Evolutionary conservation across 495 filamentous ascomycete genomes (phyloP).

Genomic region (Opeltia flavorubescens): DNA sequence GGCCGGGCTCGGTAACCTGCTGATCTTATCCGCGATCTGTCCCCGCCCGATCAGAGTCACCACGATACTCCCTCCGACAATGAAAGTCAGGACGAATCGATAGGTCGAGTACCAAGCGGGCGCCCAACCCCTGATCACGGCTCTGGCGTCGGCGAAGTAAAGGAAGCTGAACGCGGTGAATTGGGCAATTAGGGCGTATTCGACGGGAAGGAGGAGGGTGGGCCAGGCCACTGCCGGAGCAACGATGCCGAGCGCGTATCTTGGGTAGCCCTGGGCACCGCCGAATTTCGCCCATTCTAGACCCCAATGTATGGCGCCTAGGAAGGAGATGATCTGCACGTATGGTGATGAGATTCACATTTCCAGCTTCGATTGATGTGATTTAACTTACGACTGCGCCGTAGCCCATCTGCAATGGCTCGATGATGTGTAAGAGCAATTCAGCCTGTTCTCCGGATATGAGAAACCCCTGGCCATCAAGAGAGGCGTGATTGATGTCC

Average conservation of each 20-base stretch:
- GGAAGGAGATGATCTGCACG: constrained; percentile 74
- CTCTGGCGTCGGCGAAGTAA: constrained; percentile 76
- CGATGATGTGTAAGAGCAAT: constrained; percentile 60
- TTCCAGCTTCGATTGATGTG: neutral
- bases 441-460: constrained; percentile 59
- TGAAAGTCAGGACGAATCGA: constrained; percentile 87
- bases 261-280: constrained; percentile 54
- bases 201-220: constrained; percentile 69
- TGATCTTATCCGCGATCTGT: constrained; percentile 53
- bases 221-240: constrained; percentile 87
- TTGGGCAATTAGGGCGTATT: constrained; percentile 81
- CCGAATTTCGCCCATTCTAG: constrained; percentile 66
- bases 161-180: constrained; percentile 80
- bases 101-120: constrained; percentile 87
- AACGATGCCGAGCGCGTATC: constrained; percentile 72
- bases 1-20: constrained; percentile 29
- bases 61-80: constrained; percentile 82
- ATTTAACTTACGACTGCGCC: constrained; percentile 65
- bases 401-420: constrained; percentile 86
- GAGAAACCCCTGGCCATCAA: constrained; percentile 46
- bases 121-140: constrained; percentile 64
- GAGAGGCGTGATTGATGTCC: constrained; percentile 53
- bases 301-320: constrained; percentile 94
- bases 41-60: constrained; percentile 74
- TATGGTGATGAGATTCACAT: neutral